These are phyloP conservation scores for Cladobotryum mycophilum DNA, from an alignment of 2,329 filamentous ascomycete species.

Conservation along the genomic window DNA sequence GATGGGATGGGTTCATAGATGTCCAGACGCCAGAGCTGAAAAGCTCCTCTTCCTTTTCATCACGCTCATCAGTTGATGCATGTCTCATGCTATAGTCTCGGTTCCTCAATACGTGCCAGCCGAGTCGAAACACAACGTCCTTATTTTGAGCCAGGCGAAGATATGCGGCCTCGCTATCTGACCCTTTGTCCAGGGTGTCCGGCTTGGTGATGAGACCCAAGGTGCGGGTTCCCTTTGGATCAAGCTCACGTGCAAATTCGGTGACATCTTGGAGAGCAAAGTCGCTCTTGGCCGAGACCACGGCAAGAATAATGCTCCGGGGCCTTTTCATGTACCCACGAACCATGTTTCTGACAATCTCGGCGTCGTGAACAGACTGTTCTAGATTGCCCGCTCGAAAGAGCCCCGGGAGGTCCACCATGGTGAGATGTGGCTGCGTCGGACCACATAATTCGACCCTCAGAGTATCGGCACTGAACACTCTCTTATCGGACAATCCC, in stretches of 20 bases:
- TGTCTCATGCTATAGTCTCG: too few species aligned
- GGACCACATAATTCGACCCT: neutral
- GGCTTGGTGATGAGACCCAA: constrained; percentile 16
- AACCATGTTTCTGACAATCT: too few species aligned
- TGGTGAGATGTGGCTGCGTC: constrained; percentile 1
- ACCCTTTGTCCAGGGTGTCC: constrained; percentile 9
- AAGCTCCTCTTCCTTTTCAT: too few species aligned
- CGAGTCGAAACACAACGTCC: constrained; percentile 10
- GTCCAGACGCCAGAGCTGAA: too few species aligned
- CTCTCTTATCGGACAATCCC: constrained; percentile 7
- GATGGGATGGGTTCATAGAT: too few species aligned
- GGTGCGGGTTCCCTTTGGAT: constrained; percentile 7
- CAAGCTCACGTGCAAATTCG: neutral
- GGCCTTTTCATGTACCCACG: too few species aligned
- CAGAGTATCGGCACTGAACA: too few species aligned
- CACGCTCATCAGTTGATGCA: too few species aligned
- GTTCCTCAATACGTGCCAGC: neutral
- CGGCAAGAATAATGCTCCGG: too few species aligned
- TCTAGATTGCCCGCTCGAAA: too few species aligned
- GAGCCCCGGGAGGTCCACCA: constrained; percentile 4
- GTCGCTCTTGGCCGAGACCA: too few species aligned
- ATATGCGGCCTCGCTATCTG: constrained; percentile 5
- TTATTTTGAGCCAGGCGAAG: constrained; percentile 2
- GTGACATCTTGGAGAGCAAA: neutral
- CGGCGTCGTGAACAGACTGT: too few species aligned